Percentiles rank a stretch among this genome's conserved stretches.
These are phyloP conservation scores for Chamaecrista fasciculata DNA, from an alignment of 306 rosid species.

Conservation along the genomic window DNA sequence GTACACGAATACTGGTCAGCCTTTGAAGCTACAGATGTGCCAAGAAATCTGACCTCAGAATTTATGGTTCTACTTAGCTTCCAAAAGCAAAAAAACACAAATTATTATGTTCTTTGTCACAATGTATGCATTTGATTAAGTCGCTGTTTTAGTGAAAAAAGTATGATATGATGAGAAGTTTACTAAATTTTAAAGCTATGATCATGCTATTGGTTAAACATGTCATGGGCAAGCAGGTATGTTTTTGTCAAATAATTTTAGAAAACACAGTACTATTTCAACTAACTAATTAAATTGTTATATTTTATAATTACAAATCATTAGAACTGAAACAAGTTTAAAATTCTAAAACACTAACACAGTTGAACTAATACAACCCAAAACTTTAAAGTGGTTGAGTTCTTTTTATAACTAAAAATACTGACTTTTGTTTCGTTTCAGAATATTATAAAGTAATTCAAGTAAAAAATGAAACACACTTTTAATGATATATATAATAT, in stretches of 20 bases:
- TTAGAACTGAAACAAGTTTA: background rate
- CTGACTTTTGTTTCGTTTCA: background rate
- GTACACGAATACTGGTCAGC: background rate
- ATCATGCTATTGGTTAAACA: background rate
- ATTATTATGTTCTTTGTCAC: background rate
- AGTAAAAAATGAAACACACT: background rate
- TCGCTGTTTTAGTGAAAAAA: background rate
- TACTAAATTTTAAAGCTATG: slow-evolving; percentile 2
- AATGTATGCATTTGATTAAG: background rate
- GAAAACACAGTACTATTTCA: background rate
- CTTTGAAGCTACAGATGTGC: background rate
- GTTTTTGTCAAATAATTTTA: background rate
- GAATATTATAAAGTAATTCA: background rate
- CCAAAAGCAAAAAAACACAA: background rate
- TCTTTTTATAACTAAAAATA: background rate
- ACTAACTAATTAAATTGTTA: background rate
- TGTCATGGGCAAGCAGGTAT: background rate
- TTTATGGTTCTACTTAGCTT: background rate
- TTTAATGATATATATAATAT: background rate
- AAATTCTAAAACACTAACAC: background rate
- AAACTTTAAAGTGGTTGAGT: background rate
- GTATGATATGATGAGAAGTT: background rate
- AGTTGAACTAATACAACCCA: background rate
- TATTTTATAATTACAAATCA: background rate
- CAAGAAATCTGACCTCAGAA: background rate